phyloP scores from a whole-genome alignment of 257 asterid genomes.

The Solanum sitiens region DNA sequence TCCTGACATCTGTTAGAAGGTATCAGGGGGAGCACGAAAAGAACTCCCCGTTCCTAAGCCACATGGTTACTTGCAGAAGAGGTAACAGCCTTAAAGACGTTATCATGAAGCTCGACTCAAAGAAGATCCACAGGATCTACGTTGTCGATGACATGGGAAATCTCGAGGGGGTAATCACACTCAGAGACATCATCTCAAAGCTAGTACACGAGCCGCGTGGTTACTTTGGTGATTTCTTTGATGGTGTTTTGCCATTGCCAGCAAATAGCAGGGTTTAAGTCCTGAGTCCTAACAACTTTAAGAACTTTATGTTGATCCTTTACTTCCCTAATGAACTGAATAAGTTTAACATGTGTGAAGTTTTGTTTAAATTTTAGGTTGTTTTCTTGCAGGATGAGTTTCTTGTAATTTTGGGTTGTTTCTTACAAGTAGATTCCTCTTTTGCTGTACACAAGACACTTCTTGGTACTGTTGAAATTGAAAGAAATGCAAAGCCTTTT shows the following conservation, averaged over 20 bases:
- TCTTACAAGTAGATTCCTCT: background rate
- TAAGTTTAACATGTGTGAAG: background rate
- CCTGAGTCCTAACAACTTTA: background rate
- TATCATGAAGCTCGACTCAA: slow-evolving; percentile 55
- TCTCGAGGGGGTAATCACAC: slow-evolving; percentile 77
- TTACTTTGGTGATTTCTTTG: slow-evolving; percentile 96
- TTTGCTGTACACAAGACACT: background rate
- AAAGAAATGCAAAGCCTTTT: background rate
- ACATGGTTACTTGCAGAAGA: slow-evolving; percentile 71
- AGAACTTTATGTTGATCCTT: background rate
- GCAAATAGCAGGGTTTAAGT: slow-evolving; percentile 79
- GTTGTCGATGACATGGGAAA: slow-evolving; percentile 64
- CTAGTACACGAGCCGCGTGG: slow-evolving; percentile 98
- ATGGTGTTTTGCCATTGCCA: slow-evolving; percentile 92
- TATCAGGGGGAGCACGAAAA: slow-evolving; percentile 35
- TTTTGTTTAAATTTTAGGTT: background rate
- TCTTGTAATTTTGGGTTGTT: background rate
- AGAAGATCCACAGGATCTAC: slow-evolving; percentile 80
- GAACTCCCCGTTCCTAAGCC: slow-evolving; percentile 31
- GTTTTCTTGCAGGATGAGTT: background rate
- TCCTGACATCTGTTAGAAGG: slow-evolving; percentile 54
- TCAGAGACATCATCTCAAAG: slow-evolving; percentile 90
- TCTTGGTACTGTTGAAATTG: background rate
- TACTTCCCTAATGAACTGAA: background rate
- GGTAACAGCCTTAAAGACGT: slow-evolving; percentile 59